Base-by-base conservation (phyloP, 2,329 filamentous ascomycete genomes). In the Colletotrichum cordylinicola region DNA sequence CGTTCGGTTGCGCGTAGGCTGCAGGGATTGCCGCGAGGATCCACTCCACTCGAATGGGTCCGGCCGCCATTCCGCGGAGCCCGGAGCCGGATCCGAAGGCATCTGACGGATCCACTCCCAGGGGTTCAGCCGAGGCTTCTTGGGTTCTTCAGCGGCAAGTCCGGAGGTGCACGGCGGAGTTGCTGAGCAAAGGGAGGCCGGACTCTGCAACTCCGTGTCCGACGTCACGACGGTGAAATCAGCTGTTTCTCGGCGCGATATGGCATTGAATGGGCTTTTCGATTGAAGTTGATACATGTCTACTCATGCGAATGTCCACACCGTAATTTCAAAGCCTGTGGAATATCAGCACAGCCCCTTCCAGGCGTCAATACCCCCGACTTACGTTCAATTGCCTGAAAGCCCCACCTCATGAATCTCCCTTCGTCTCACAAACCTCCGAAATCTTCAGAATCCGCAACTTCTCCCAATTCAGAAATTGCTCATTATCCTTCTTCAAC, bases 381-480 rank as follows among this genome's bases (percentile, higher is more conserved):
- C 55, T 5, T 18, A 16, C 55, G 16, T 29, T 16, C 2, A 6
- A 6, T 0, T 6, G 1, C 9, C 3, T 2, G 7, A 18, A 29
- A 58, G 24, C 4, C 24, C 8, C 55, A 18, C 24, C 12, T 60
- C 66, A 60, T 18, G 52, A n/a, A 13, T 69, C 52, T 4, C 24
- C 55, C 4, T 61, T 48, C 29, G 67, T 74, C 18, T 74, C 72
- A 31, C 35, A 74, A 7, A 18, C 24, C 4, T 73, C 64, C n/a
- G 61, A 70, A 13, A 75, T 35, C 64, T 62, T 73, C 31, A 75
- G 9, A 3, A 73, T 48, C n/a, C 27, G 15, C 10, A 73, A 4
- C 24, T 35, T 75, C n/a, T 62, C 21, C 70, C 73, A 29, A 15
- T 73, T 31, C 69, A 75, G 6, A 27, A 75, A 73, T 15, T 75